Evolutionary conservation across 106 monocot genomes (phyloP), one percentile per base, ranked within the genome.

Genomic region (Acorus gramineus): DNA sequence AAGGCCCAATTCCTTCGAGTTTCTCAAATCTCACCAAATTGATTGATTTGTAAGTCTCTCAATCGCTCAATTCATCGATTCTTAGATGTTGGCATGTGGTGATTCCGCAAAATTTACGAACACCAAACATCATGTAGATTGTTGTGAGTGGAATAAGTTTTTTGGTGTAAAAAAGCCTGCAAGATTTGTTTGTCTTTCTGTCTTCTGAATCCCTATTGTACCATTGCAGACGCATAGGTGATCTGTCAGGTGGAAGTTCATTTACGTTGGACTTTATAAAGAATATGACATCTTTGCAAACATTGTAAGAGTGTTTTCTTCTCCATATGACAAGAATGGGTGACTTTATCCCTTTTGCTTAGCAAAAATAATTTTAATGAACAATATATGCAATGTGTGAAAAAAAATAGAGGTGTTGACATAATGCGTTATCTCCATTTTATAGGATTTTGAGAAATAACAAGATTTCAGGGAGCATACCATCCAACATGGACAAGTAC

Each of bases 381-480:
- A 28, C 28, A 28, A 28, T 28, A 28, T 28, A 28, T 28, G 28
- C 28, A 28, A 28, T 28, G 28, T 28, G 28, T 28, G 28, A 28
- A 28, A 28, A n/a, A n/a, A 28, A 28, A 28, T 28, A 28, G 28
- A 28, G 28, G 1, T 0, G 28, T 28, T 9, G 10, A 6, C 42
- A 28, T 56, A 4, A 10, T 69, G 57, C 57, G 14, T n/a, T 50
- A 12, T 1, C 8, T 14, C 47, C 4, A 3, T 42, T 69, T 50
- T 8, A 50, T 28, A 69, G 69, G 69, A 50, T 69, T 12, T 43
- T 69, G 13, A 8, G 69, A 48, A 69, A 69, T 14, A 59, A 4
- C 42, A 6, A 49, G 9, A 28, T 69, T 47, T 69, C 57, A 7
- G 59, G 69, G 5, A 42, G 43, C 10, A 47, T 69, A 12, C 69